Evolutionary conservation across 257 asterid genomes (phyloP).

Genomic region (Primulina tabacum): DNA sequence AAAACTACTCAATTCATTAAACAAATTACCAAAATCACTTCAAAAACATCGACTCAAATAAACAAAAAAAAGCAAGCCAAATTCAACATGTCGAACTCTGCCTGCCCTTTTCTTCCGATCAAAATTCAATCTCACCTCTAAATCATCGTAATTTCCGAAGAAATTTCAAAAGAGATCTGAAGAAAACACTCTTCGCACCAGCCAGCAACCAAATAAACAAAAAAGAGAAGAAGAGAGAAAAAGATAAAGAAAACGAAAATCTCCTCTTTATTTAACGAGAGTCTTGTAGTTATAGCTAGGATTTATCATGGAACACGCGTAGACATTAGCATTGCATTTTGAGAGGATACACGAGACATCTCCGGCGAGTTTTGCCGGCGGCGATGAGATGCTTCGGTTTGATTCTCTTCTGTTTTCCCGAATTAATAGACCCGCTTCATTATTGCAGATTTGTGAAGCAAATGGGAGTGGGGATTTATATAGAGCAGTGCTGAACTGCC

Average conservation of each 20-base stretch:
- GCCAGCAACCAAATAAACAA: not conserved
- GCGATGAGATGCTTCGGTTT: conserved; percentile 1
- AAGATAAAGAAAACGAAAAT: conserved; percentile 1
- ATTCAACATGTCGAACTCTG: conserved; percentile 14
- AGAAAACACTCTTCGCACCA: conserved; percentile 17
- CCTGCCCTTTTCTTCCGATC: conserved; percentile 11
- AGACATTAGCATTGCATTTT: conserved; percentile 35
- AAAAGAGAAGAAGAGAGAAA: not conserved
- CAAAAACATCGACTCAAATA: conserved; percentile 17
- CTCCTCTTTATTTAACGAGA: not conserved
- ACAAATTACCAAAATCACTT: conserved; percentile 14
- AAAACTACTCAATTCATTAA: conserved; percentile 11
- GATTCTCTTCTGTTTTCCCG: conserved; percentile 20
- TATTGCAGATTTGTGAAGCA: not conserved
- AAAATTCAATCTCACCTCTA: conserved; percentile 27
- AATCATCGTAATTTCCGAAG: conserved; percentile 28
- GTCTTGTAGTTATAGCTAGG: not conserved
- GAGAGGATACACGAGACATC: conserved; percentile 14
- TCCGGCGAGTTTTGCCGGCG: conserved; percentile 51
- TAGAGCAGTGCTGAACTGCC: not conserved
- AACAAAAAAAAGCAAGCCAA: conserved; percentile 1
- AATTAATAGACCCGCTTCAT: conserved; percentile 5
- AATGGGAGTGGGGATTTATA: not conserved
- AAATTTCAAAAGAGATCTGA: conserved; percentile 21
- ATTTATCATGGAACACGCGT: conserved; percentile 38